Evolutionary conservation across 202 grass and related monocot genomes (phyloP), one percentile per base, ranked within the genome.

Genomic region (Saccharum hybrid): DNA sequence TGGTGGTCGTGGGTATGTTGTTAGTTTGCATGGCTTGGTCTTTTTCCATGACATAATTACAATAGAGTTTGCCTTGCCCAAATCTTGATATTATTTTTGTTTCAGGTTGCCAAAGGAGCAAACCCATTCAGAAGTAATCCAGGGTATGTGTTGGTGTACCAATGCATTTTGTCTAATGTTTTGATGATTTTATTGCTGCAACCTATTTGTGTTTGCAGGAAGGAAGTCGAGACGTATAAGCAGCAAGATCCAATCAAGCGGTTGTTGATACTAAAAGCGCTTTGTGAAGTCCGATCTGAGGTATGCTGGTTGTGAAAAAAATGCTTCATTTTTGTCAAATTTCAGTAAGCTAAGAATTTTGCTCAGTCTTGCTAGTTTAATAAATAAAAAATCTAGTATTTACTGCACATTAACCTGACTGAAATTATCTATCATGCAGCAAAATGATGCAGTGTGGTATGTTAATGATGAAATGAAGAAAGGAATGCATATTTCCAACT

Each of bases 1-100:
- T 98, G 95, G 95, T 98, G 95, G 95, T 65, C 81, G 52, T 98
- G 96, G 96, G 96, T 98, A 90, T 75, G 85, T 85, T 85, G 40
- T 19, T 43, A 68, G 34, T 56, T 28, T 28, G 28, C 28, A 28
- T 28, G 28, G 28, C 28, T 81, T 45, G 37, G 14, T 41, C 8
- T 66, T 73, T 78, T 64, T 40, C 31, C 40, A 36, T 84, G 11
- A 43, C 10, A 42, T 73, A 69, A 61, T 45, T 69, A 5, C 56
- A 71, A 30, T 69, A 83, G 43, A 72, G 59, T 59, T 68, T 66
- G 1, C n/a, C 60, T 67, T 65, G 1, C n/a, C 61, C 37, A 64
- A 61, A 65, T 19, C 31, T 77, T 75, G 72, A 62, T 60, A 77
- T 81, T 81, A 71, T 70, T 40, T 40, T 80, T 46, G 42, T 72